Percentiles rank a stretch among this genome's conserved stretches.
phyloP scores from a whole-genome alignment of 352 stramenopile species.

The Pythium guiyangense region DNA sequence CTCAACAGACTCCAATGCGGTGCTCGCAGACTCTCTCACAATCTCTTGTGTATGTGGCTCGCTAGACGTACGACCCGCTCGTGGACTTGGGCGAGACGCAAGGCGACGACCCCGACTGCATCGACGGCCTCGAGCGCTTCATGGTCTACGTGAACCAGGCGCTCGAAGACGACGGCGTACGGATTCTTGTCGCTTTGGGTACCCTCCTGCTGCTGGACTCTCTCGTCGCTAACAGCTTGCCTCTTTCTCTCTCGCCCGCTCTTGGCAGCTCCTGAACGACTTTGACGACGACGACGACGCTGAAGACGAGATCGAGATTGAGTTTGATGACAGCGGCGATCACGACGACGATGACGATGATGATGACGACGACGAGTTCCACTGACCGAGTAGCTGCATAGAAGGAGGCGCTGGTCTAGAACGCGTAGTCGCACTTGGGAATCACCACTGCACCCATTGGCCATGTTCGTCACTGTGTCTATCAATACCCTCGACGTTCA shows the following conservation, averaged over 20 bases:
- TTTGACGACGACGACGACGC: conserved; percentile 28
- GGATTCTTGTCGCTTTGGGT: no score
- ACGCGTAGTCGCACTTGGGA: no score
- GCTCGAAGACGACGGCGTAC: conserved; percentile 43
- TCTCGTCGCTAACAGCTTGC: no score
- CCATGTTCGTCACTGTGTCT: no score
- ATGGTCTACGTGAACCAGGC: conserved; percentile 59
- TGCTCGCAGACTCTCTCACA: no score
- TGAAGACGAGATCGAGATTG: conserved; percentile 15
- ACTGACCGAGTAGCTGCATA: not conserved
- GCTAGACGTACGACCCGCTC: conserved; percentile 60
- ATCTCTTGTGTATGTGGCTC: not conserved
- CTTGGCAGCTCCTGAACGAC: conserved; percentile 23
- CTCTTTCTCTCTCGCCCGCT: no score
- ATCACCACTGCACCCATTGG: no score
- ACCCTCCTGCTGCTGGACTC: no score
- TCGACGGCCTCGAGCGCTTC: conserved; percentile 43
- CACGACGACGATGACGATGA: conserved; percentile 35
- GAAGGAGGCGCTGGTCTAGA: no score
- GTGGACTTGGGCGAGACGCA: conserved; percentile 50
- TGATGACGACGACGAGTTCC: conserved; percentile 16
- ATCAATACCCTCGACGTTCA: no score
- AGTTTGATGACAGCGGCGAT: conserved; percentile 21
- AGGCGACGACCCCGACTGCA: conserved; percentile 33
- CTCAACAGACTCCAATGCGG: no score